Conservation (phyloP, 768 basidiomycete species). For the Coprinopsis marcescibilis region DNA sequence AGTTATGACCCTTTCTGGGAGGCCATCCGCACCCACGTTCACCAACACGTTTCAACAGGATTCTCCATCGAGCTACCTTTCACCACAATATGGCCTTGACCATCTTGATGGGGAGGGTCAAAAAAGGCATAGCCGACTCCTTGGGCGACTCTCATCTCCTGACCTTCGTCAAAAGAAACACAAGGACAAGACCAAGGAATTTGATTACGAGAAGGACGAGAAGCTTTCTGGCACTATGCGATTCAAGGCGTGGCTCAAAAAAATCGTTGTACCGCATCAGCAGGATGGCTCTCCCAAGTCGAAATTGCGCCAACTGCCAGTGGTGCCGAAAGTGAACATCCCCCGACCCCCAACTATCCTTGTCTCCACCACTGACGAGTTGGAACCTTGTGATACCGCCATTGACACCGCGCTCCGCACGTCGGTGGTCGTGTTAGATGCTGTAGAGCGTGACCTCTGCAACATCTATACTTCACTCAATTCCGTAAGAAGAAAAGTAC, state of each 20-base stretch:
- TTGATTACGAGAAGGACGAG: constrained; percentile 19
- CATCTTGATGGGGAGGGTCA: background rate
- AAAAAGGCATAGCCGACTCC: background rate
- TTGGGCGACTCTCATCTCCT: constrained; percentile 7
- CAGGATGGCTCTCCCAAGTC: constrained; percentile 13
- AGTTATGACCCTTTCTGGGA: background rate
- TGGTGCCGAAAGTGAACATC: background rate
- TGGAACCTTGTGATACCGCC: constrained; percentile 27
- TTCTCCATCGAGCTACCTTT: background rate
- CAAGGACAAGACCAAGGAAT: constrained; percentile 32
- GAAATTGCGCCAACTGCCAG: background rate
- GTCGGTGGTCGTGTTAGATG: constrained; percentile 43
- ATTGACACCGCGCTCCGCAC: constrained; percentile 37
- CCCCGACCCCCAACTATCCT: constrained; percentile 1
- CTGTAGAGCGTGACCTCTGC: constrained; percentile 51
- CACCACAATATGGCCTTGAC: background rate
- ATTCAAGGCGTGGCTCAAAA: constrained; percentile 60
- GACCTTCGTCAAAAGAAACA: constrained; percentile 26
- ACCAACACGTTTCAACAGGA: background rate
- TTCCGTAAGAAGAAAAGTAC: constrained; percentile 49
- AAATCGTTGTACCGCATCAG: constrained; percentile 41
- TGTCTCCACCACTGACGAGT: background rate
- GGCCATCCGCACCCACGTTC: background rate
- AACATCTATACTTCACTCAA: constrained; percentile 48
- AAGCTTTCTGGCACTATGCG: constrained; percentile 37